Conservation (phyloP, 116 monocot genomes). For the Iris pallida region DNA sequence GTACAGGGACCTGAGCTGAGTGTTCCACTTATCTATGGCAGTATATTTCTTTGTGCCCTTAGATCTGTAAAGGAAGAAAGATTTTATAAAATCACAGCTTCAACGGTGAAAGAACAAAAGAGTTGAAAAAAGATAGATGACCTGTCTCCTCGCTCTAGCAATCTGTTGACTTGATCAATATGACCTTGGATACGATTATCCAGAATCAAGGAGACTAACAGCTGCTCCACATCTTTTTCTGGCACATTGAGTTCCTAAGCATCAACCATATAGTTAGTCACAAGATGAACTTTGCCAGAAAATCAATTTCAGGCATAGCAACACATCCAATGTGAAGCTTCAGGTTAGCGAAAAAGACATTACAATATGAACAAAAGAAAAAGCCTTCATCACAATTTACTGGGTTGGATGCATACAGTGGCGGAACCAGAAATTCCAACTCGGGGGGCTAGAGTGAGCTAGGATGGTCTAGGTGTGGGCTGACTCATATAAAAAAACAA, state of each 20-base stretch:
- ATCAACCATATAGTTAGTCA: not conserved
- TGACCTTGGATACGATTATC: slow-evolving; percentile 89
- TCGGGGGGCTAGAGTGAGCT: too few relatives aligned
- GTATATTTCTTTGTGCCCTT: slow-evolving; percentile 94
- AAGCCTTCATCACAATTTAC: too few relatives aligned
- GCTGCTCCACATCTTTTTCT: slow-evolving; percentile 96
- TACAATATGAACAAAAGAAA: too few relatives aligned
- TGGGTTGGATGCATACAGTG: too few relatives aligned
- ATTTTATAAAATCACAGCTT: not conserved
- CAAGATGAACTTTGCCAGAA: too few relatives aligned
- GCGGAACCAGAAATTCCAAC: too few relatives aligned
- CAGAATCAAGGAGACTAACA: slow-evolving; percentile 88
- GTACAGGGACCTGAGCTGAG: slow-evolving; percentile 79
- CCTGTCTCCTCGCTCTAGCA: slow-evolving; percentile 92
- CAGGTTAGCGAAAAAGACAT: too few relatives aligned
- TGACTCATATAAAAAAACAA: too few relatives aligned
- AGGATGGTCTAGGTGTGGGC: too few relatives aligned
- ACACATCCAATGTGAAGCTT: too few relatives aligned
- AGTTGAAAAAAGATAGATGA: slow-evolving; percentile 11
- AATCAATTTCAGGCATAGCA: too few relatives aligned
- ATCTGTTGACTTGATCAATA: slow-evolving; percentile 96
- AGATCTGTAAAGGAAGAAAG: slow-evolving; percentile 44
- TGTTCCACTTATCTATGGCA: slow-evolving; percentile 97
- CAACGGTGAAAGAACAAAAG: not conserved
- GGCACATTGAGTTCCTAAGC: slow-evolving; percentile 91